Evolutionary conservation across 805 yeast species (phyloP), one percentile per base, ranked within the genome.

Genomic region (Yamadazyma sp.): DNA sequence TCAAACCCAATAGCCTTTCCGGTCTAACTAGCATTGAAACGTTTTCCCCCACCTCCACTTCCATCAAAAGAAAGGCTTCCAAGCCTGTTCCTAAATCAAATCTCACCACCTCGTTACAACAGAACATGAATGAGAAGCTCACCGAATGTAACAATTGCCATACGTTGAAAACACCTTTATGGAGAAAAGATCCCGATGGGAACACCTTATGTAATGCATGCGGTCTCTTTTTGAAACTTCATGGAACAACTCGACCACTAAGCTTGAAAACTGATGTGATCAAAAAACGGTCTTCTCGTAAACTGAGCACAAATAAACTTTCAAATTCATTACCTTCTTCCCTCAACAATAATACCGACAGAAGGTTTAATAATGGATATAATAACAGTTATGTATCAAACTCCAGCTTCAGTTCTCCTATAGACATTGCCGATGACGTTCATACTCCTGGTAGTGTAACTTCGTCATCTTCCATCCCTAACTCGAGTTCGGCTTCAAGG

Each of bases 181-280:
- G 84, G 84, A 59, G 84, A 30, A 68, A 77, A 50, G 81, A 78
- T 49, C 71, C 79, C 5, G 64, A 58, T 18, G 84, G 84, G 1
- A 74, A 77, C 43, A 77, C 83, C 3, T 60, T 78, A 4, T 78
- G 84, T 52, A 78, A 78, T 50, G 84, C 84, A 0, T 78, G 84
- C 60, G 84, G 84, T 0, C 59, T 78, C 15, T 78, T 78, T 50
- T 67, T 72, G 37, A 78, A 78, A 49, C 56, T 78, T 13, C 84
- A 78, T 49, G 84, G 84, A 12, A 75, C 82, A 3, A 75, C 76
- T 53, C 57, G 84, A 35, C 84, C 84, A 1, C 57, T 78, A 16
- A 71, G 80, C 16, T 59, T 76, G 39, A 76, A 76, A 42, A 76
- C 78, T 0, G 82, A 76, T 45, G 73, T 75, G 9, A 78, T 78